Evolutionary conservation across 2,329 filamentous ascomycete genomes (phyloP).

Genomic region (Massarina eburnea): DNA sequence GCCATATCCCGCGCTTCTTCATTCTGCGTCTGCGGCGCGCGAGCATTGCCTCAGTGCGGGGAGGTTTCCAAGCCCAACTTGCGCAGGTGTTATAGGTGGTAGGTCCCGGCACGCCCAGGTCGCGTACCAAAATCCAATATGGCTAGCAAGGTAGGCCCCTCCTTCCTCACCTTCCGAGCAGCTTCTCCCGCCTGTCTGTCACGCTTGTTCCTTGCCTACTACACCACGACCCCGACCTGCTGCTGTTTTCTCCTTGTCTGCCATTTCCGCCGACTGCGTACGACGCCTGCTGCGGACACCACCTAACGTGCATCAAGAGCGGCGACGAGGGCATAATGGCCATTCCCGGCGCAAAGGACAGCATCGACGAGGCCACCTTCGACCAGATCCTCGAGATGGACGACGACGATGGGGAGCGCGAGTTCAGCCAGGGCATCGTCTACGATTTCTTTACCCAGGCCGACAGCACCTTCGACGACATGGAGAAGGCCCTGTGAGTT

Average conservation of each 20-base stretch:
- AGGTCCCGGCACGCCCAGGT: conserved; percentile 4
- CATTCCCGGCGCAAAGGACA: conserved; percentile 68
- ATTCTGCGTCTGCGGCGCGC: no score
- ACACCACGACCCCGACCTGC: background rate
- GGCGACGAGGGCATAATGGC: conserved; percentile 39
- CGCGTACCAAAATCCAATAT: conserved; percentile 23
- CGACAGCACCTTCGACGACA: conserved; percentile 78
- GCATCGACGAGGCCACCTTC: conserved; percentile 79
- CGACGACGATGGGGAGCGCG: conserved; percentile 78
- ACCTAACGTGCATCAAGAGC: conserved; percentile 21
- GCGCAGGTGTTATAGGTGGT: background rate
- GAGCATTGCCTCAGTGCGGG: conserved; percentile 13
- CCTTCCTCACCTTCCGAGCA: conserved; percentile 18
- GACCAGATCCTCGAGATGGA: conserved; percentile 99
- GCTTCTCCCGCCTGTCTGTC: conserved; percentile 7
- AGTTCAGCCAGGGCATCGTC: conserved; percentile 88
- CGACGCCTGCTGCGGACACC: background rate
- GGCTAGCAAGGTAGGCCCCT: conserved; percentile 42
- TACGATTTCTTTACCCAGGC: conserved; percentile 93
- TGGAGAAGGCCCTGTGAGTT: conserved; percentile 81
- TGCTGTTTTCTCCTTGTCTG: conserved; percentile 2
- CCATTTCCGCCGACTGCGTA: background rate
- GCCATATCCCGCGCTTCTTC: background rate
- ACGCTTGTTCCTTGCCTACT: background rate
- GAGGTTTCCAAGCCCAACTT: no score